Percentiles rank a stretch among this genome's conserved stretches.
Conservation (phyloP, 2,329 filamentous ascomycete genomes). For the Hypoxylon sp. region DNA sequence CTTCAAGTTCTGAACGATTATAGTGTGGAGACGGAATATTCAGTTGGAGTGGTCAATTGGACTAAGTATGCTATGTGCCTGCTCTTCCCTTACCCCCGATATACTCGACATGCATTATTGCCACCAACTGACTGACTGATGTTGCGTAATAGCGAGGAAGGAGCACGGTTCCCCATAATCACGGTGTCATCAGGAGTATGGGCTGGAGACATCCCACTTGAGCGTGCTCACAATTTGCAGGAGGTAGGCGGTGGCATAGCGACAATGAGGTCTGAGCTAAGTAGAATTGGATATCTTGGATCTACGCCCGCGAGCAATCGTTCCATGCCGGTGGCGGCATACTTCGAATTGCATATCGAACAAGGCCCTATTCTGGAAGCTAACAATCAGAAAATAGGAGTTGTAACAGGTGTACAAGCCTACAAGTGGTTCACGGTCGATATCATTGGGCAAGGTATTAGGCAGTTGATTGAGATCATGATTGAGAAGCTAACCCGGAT, state of each 20-base stretch:
- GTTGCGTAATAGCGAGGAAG: background rate
- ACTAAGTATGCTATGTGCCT: background rate
- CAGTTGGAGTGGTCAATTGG: background rate
- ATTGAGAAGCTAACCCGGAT: background rate
- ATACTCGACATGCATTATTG: background rate
- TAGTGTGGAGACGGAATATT: background rate
- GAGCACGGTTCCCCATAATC: constrained; percentile 3
- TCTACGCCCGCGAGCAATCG: background rate
- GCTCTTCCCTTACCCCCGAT: background rate
- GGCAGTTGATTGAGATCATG: no score
- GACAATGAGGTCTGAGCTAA: constrained; percentile 1
- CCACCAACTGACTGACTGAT: background rate
- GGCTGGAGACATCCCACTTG: background rate
- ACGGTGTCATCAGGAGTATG: constrained; percentile 1
- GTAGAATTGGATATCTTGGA: constrained; percentile 5
- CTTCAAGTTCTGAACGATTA: background rate
- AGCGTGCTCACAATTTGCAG: background rate
- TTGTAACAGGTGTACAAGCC: constrained; percentile 5
- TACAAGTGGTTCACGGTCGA: background rate
- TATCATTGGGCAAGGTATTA: background rate
- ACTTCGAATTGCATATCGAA: constrained; percentile 12
- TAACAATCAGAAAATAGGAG: background rate
- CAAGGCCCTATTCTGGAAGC: constrained; percentile 1
- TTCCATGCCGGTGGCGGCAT: background rate
- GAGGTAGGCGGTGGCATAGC: background rate